Conservation (phyloP, 331 rosid species). For the Acacia pycnantha region DNA sequence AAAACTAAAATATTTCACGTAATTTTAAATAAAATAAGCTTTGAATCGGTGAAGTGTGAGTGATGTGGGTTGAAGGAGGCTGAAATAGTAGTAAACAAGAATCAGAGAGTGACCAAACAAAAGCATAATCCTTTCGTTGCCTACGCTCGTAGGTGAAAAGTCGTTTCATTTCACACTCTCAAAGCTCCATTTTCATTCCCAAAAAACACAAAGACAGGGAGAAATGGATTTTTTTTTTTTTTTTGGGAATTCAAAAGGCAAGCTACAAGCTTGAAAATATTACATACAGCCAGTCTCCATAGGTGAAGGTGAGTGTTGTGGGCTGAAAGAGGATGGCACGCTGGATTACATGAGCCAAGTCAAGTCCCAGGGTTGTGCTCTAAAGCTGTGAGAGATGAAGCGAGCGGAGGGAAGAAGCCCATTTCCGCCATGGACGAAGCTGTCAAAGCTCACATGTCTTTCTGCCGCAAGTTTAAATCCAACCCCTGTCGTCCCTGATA, state of each 20-base stretch:
- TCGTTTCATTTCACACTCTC: not conserved
- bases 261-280: too few species aligned
- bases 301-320: conserved; percentile 95
- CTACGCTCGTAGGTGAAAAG: not conserved
- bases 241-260: too few species aligned
- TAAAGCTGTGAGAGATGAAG: conserved; percentile 95
- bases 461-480: conserved; percentile 88
- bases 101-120: conserved; percentile 37
- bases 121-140: conserved; percentile 10
- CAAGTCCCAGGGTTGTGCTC: conserved; percentile 88
- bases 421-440: conserved; percentile 75
- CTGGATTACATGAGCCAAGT: conserved; percentile 71
- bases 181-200: not conserved
- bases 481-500: too few species aligned
- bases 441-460: conserved; percentile 93
- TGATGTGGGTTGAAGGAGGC: too few species aligned
- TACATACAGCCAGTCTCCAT: too few species aligned
- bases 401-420: conserved; percentile 51
- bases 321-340: conserved; percentile 91
- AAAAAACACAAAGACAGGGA: not conserved
- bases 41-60: too few species aligned
- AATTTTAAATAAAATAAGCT: too few species aligned
- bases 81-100: conserved; percentile 14
- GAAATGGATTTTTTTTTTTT: conserved; percentile 52
- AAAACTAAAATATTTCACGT: too few species aligned